These are phyloP conservation scores for Byssothecium circinans DNA, from an alignment of 2,329 filamentous ascomycete genomes.

Conservation along the genomic window DNA sequence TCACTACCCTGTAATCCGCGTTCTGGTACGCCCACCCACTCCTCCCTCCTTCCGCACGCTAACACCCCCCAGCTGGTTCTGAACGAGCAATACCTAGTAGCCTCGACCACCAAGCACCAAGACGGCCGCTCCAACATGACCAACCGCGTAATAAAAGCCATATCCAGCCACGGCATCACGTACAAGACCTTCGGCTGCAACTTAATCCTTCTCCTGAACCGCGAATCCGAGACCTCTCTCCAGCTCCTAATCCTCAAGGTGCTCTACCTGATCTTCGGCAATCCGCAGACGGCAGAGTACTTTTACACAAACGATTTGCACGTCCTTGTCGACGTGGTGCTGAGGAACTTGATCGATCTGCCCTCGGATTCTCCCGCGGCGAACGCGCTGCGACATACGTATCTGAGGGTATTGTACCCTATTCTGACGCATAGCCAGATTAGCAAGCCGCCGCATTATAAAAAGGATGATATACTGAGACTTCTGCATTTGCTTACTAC, in stretches of 20 bases:
- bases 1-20: constrained; percentile 91
- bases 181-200: constrained; percentile 98
- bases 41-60: background rate
- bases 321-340: constrained; percentile 91
- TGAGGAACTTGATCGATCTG: constrained; percentile 93
- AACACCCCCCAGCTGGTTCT: constrained; percentile 71
- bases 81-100: constrained; percentile 98
- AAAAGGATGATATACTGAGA: constrained; percentile 78
- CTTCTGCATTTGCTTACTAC: constrained; percentile 70
- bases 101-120: constrained; percentile 48
- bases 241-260: constrained; percentile 97
- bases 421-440: constrained; percentile 90
- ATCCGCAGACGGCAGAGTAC: constrained; percentile 88
- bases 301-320: constrained; percentile 98
- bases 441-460: constrained; percentile 84
- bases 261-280: constrained; percentile 93
- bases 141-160: constrained; percentile 89
- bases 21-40: constrained; percentile 66
- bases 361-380: constrained; percentile 69
- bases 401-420: constrained; percentile 88
- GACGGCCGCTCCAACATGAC: constrained; percentile 63
- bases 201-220: constrained; percentile 90
- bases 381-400: constrained; percentile 77
- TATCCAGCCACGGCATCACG: constrained; percentile 75
- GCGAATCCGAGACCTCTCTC: constrained; percentile 88